Conservation (phyloP, 2,329 filamentous ascomycete genomes). For the Chaetothyriales sp. region DNA sequence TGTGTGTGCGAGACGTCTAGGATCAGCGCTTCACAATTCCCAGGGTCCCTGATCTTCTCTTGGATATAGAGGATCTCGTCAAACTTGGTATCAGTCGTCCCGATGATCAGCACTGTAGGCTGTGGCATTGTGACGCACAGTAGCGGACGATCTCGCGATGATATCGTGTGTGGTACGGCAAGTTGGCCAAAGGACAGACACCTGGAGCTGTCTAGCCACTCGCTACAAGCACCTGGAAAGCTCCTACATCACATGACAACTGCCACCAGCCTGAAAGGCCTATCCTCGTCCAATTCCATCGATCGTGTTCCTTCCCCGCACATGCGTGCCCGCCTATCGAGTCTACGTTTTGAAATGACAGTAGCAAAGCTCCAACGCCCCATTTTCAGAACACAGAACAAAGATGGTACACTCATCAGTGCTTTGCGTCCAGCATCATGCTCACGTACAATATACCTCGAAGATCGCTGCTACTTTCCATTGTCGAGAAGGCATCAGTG, state of each 20-base stretch:
- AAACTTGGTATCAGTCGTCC: conserved; percentile 53
- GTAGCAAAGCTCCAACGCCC: background rate
- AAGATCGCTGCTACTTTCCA: no score
- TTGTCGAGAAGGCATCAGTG: no score
- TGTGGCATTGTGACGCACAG: conserved; percentile 14
- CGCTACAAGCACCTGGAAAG: background rate
- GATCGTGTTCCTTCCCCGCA: conserved; percentile 1
- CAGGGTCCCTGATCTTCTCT: conserved; percentile 29
- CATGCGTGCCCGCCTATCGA: no score
- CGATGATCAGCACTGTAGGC: conserved; percentile 40
- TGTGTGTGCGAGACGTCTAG: conserved; percentile 43
- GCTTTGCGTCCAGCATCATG: no score
- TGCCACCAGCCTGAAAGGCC: background rate
- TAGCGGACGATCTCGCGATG: background rate
- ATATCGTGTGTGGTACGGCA: background rate
- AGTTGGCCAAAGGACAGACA: background rate
- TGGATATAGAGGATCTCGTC: conserved; percentile 44
- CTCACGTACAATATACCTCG: no score
- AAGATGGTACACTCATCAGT: no score
- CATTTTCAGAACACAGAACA: no score
- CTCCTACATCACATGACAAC: background rate
- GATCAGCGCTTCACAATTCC: conserved; percentile 29
- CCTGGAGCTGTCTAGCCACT: background rate
- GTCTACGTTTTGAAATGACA: background rate
- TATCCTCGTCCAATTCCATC: background rate